phyloP scores from a whole-genome alignment of 495 filamentous ascomycete genomes.

The Daldinia decipiens region DNA sequence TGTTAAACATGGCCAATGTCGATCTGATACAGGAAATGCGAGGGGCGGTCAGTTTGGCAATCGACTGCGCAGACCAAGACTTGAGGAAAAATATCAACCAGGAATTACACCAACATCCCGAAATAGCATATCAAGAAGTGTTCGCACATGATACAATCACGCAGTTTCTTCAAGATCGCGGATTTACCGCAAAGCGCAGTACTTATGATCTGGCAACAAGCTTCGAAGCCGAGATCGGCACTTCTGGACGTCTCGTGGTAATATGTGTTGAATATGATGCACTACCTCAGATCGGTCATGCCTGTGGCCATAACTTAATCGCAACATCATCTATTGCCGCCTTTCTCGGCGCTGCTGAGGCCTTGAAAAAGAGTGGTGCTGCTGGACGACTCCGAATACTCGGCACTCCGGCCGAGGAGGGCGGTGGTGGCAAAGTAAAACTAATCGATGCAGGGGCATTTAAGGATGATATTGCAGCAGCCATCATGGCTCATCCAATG shows the following conservation, averaged over 20 bases:
- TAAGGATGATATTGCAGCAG: slow-evolving; percentile 54
- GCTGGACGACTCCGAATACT: slow-evolving; percentile 67
- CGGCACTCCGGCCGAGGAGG: slow-evolving; percentile 78
- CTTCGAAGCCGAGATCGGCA: slow-evolving; percentile 61
- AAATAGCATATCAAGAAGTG: slow-evolving; percentile 65
- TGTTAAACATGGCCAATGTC: neutral
- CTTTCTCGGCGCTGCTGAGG: slow-evolving; percentile 65
- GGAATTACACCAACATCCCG: slow-evolving; percentile 63
- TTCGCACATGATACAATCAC: slow-evolving; percentile 65
- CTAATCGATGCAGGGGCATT: slow-evolving; percentile 63
- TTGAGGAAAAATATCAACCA: slow-evolving; percentile 53
- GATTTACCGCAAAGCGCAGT: slow-evolving; percentile 58
- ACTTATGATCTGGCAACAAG: slow-evolving; percentile 63
- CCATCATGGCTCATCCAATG: slow-evolving; percentile 65
- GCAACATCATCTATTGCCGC: slow-evolving; percentile 68
- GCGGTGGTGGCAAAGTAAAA: slow-evolving; percentile 60
- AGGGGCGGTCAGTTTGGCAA: slow-evolving; percentile 1
- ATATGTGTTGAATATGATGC: slow-evolving; percentile 69
- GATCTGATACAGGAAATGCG: neutral
- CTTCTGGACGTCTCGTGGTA: slow-evolving; percentile 61
- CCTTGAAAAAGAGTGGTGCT: slow-evolving; percentile 58
- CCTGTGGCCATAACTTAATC: slow-evolving; percentile 75
- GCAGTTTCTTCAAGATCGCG: slow-evolving; percentile 48
- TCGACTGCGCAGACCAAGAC: slow-evolving; percentile 8
- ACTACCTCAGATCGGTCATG: slow-evolving; percentile 57